Evolutionary conservation across 2,329 filamentous ascomycete genomes (phyloP), one percentile per base, ranked within the genome.

Genomic region (Penicillium psychrosexuale): DNA sequence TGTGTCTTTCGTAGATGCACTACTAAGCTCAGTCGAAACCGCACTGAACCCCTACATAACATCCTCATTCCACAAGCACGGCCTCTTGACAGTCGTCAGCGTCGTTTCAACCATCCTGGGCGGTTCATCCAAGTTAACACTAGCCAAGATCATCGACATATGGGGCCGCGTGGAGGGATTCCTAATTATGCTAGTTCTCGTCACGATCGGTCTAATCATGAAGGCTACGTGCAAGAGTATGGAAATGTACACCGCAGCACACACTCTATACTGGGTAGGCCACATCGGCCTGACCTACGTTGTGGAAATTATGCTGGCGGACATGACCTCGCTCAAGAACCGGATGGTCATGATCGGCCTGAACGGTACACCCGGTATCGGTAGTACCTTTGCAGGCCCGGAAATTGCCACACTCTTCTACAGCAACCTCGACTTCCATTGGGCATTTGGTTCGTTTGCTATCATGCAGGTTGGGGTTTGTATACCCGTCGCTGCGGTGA

Each of bases 391-490:
- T 82, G 33, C 67, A 61, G 1, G 72, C 61, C 8, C 85, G 82
- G 69, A 66, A 78, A 62, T 84, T 37, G 80, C 81, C 0, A 69
- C 80, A 27, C 70, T 72, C 0, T 82, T 86, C 61, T 72, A 82
- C 46, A 60, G 73, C 0, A 73, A 78, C 1, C 73, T 78, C 27
- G 80, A 78, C 43, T 88, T 81, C 78, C 78, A 82, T 31, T 88
- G 85, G 85, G 84, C 77, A 1, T 88, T 84, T 63, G 86, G 84
- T 24, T 72, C 77, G 22, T 88, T 86, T 64, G 75, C 80, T 43
- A 83, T 89, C 60, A 75, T 88, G 24, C 24, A 52, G 9, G 37
- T 56, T 8, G 53, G 53, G 2, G 75, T 84, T 37, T 79, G 77
- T 7, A 42, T 82, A 4, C 85, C 86, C 0, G 73, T 88, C 6